Evolutionary conservation across 2,329 filamentous ascomycete species (phyloP).

Genomic region (Cercospora sp.): DNA sequence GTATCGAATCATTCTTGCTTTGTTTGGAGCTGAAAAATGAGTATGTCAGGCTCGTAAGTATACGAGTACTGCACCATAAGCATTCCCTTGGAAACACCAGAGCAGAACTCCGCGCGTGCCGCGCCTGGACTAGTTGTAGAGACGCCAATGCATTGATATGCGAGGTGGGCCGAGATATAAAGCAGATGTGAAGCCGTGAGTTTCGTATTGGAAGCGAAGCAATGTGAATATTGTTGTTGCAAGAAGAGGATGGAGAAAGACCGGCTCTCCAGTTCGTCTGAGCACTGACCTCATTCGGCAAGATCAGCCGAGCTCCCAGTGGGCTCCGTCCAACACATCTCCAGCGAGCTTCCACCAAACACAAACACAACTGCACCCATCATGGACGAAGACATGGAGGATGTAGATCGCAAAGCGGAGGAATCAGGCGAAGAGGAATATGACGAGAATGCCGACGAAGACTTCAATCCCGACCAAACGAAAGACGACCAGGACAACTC

Average conservation of each 20-base stretch:
- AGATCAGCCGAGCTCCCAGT: neutral
- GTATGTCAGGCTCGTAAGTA: neutral
- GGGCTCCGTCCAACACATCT: neutral
- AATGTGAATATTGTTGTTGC: neutral
- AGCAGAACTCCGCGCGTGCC: neutral
- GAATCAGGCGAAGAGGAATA: constrained; percentile 40
- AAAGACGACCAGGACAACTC: constrained; percentile 35
- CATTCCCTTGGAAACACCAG: neutral
- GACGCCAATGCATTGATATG: neutral
- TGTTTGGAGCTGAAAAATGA: neutral
- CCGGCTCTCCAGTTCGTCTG: neutral
- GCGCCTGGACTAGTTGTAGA: neutral
- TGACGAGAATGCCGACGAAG: constrained; percentile 47
- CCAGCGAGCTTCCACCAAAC: neutral
- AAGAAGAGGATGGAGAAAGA: neutral
- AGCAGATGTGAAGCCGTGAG: neutral
- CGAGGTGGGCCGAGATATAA: neutral
- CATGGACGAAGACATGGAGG: constrained; percentile 23
- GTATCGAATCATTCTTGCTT: neutral
- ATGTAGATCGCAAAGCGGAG: constrained; percentile 17
- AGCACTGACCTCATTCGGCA: constrained; percentile 5
- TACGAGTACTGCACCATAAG: neutral
- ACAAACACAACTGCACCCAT: neutral
- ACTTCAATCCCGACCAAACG: constrained; percentile 44
- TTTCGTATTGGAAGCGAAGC: neutral